phyloP scores from a whole-genome alignment of 2,329 filamentous ascomycete genomes.

The Hymenoscyphus fraxineus region DNA sequence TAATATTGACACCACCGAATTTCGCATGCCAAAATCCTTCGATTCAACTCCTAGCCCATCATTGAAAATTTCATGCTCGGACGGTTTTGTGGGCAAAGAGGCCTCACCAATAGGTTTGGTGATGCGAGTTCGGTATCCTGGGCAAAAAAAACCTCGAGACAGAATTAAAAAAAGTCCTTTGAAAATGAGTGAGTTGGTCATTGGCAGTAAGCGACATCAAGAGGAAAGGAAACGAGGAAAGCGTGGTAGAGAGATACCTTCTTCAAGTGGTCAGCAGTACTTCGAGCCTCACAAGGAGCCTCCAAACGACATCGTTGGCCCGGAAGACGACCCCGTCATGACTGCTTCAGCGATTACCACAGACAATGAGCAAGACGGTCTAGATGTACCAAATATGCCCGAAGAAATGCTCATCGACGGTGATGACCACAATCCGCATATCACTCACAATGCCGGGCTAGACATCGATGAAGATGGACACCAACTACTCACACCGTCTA shows the following conservation, averaged over 20 bases:
- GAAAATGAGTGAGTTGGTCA: background rate
- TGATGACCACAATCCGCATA: background rate
- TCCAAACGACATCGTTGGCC: background rate
- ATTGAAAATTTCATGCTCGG: conserved; percentile 16
- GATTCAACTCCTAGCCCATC: background rate
- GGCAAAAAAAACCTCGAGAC: background rate
- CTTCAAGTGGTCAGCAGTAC: background rate
- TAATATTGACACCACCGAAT: background rate
- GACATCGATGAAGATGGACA: background rate
- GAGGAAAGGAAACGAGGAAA: background rate
- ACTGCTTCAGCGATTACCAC: background rate
- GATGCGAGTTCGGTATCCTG: conserved; percentile 21
- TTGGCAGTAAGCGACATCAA: background rate
- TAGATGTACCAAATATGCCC: background rate
- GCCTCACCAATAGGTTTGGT: conserved; percentile 22
- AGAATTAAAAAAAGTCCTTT: background rate
- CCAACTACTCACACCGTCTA: background rate
- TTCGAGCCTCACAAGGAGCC: background rate
- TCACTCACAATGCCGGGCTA: background rate
- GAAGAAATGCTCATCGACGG: background rate
- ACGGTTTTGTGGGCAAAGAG: conserved; percentile 31
- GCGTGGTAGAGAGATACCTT: background rate
- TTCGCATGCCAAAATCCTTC: conserved; percentile 20
- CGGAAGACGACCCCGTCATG: background rate
- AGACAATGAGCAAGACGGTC: background rate